Conservation (phyloP, 2,329 filamentous ascomycete species). For the Colletotrichum noveboracense region DNA sequence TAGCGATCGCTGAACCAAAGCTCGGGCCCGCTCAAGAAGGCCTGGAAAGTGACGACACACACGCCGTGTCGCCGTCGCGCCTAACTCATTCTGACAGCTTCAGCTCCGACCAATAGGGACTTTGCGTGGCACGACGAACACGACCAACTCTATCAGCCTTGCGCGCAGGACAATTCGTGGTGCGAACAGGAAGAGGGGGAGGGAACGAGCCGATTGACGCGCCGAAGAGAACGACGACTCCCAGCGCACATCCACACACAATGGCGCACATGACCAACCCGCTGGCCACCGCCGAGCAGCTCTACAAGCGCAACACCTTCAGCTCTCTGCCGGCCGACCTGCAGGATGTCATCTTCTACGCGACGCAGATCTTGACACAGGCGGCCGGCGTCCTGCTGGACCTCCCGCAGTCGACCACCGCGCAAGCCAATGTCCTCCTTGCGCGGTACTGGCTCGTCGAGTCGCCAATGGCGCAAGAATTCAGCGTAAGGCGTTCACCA, state of each 20-base stretch:
- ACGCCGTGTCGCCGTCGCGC: neutral
- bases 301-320: conserved; percentile 61
- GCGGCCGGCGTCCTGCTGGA: conserved; percentile 81
- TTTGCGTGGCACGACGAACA: neutral
- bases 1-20: neutral
- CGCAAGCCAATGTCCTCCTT: conserved; percentile 83
- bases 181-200: neutral
- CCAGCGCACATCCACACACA: neutral
- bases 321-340: conserved; percentile 69
- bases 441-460: conserved; percentile 78
- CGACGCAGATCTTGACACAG: conserved; percentile 76
- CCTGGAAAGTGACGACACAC: conserved; percentile 13
- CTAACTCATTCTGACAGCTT: conserved; percentile 5
- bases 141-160: neutral
- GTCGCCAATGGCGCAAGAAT: conserved; percentile 63
- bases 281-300: conserved; percentile 73
- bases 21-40: neutral
- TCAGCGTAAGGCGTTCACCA: conserved; percentile 45
- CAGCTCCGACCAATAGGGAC: conserved; percentile 11
- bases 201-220: neutral
- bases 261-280: conserved; percentile 58
- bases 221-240: neutral
- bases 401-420: conserved; percentile 84
- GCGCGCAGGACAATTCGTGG: neutral
- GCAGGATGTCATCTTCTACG: conserved; percentile 74